phyloP scores from a whole-genome alignment of 2,329 filamentous ascomycete species.

The Pseudopithomyces maydicus region DNA sequence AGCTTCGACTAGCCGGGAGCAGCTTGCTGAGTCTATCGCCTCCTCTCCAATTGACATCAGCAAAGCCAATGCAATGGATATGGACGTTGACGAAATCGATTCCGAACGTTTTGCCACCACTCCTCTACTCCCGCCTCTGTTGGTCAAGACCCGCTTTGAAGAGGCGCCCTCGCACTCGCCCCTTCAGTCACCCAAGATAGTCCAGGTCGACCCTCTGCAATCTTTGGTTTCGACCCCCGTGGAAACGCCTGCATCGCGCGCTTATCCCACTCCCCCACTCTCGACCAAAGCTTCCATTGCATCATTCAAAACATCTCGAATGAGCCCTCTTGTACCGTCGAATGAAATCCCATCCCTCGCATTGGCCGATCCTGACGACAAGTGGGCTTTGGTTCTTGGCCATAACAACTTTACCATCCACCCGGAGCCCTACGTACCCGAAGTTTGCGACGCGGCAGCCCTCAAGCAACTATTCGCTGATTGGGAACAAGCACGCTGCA shows the following conservation, averaged over 20 bases:
- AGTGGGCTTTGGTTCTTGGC: slow-evolving; percentile 83
- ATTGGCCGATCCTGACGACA: slow-evolving; percentile 72
- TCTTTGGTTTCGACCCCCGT: slow-evolving; percentile 54
- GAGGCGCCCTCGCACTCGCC: slow-evolving; percentile 73
- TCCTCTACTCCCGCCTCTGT: slow-evolving; percentile 81
- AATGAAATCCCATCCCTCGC: slow-evolving; percentile 67
- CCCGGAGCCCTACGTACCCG: slow-evolving; percentile 78
- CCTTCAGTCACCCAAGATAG: slow-evolving; percentile 82
- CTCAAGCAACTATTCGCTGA: slow-evolving; percentile 72
- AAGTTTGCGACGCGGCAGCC: slow-evolving; percentile 62
- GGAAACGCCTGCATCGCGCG: slow-evolving; percentile 55
- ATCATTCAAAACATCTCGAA: slow-evolving; percentile 65
- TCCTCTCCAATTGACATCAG: slow-evolving; percentile 42
- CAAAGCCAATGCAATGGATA: slow-evolving; percentile 52
- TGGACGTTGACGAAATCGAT: slow-evolving; percentile 54
- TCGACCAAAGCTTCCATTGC: slow-evolving; percentile 78
- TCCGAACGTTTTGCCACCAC: slow-evolving; percentile 74
- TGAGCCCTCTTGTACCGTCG: slow-evolving; percentile 53
- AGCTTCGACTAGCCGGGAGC: slow-evolving; percentile 37
- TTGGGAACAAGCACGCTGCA: slow-evolving; percentile 81
- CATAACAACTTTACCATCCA: slow-evolving; percentile 92
- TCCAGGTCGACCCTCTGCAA: slow-evolving; percentile 63
- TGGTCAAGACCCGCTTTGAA: slow-evolving; percentile 63
- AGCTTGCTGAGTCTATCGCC: slow-evolving; percentile 33
- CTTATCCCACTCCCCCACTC: slow-evolving; percentile 69